Percentiles rank a stretch among this genome's conserved stretches.
Conservation (phyloP, 2,329 filamentous ascomycete species). For the Neoascochyta sp. region DNA sequence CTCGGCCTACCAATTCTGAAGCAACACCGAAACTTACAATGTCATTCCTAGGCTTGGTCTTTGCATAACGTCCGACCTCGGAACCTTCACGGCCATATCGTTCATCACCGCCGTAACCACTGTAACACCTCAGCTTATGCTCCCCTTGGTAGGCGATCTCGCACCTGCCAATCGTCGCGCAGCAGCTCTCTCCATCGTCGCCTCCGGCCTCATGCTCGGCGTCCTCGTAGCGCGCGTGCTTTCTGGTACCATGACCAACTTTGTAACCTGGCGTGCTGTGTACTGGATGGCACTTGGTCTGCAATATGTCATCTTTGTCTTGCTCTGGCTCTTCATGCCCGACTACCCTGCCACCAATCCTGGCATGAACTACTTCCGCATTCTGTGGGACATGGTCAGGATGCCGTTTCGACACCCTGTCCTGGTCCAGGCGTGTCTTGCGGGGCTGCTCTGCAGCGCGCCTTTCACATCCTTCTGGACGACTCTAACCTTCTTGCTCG, state of each 20-base stretch:
- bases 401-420: slow-evolving; percentile 64
- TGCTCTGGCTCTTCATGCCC: slow-evolving; percentile 71
- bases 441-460: slow-evolving; percentile 59
- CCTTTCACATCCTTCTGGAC: slow-evolving; percentile 69
- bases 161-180: slow-evolving; percentile 66
- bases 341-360: slow-evolving; percentile 76
- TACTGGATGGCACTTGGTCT: slow-evolving; percentile 74
- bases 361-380: slow-evolving; percentile 61
- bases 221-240: slow-evolving; percentile 73
- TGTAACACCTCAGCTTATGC: slow-evolving; percentile 71
- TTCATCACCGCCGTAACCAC: slow-evolving; percentile 74
- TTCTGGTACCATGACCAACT: slow-evolving; percentile 71
- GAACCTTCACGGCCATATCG: slow-evolving; percentile 64
- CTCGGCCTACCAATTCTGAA: not conserved
- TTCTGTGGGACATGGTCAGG: slow-evolving; percentile 61
- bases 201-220: slow-evolving; percentile 70
- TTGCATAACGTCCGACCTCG: slow-evolving; percentile 64
- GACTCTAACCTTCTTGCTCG: slow-evolving; percentile 74
- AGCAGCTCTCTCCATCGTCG: slow-evolving; percentile 67
- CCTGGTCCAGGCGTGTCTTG: slow-evolving; percentile 65
- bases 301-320: slow-evolving; percentile 62
- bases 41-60: slow-evolving; percentile 53
- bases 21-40: not conserved
- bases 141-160: slow-evolving; percentile 75
- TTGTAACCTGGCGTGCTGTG: slow-evolving; percentile 69